Base-by-base conservation (phyloP, 2,329 filamentous ascomycete species). In the Fusarium mangiferae region DNA sequence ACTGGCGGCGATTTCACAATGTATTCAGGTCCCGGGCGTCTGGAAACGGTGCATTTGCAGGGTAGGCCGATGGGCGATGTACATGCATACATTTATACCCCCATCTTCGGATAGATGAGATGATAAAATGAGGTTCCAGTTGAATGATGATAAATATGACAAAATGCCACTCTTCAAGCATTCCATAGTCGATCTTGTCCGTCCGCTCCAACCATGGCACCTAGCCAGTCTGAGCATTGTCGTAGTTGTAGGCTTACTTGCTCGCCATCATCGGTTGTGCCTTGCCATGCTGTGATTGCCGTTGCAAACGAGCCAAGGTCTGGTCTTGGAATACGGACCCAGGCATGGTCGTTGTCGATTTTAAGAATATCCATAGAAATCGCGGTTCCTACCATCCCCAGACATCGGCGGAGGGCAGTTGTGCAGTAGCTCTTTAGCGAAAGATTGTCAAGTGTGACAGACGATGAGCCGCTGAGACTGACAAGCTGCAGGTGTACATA, bases 341-440 rank as follows among this genome's bases (percentile, higher is more conserved):
- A 94, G 62, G 88, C 88, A 54, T 90, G 85, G 11, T 78, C 76
- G 3, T 83, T 85, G 7, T 89, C 82, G 0, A 91, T 83, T 75
- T 91, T 90, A 39, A 96, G 86, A 26, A 95, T 89, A 78, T 96
- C 94, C 63, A 95, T 79, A 3, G 91, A 84, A 7, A 95, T 90
- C 17, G 89, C 90, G 5, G 87, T 83, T 17, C 94, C 94, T 1
- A 89, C 90, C 24, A 90, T 82, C 26, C 94, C 94, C 3, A 96
- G 88, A 76, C 93, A 95, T 70, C 92, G 89, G 3, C 85, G 85
- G 13, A 96, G 83, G 0, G 93, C 91, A 2, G 87, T 81, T 5
- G 88, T 89, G 74, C 93, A 88, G 78, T 93, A 91, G 1, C 90
- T 85, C 39, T 89, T 89, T 24, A 88, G 85, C 42, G 90, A 91